Conservation (phyloP, 2,329 filamentous ascomycete species). For the Penicillium sp. region DNA sequence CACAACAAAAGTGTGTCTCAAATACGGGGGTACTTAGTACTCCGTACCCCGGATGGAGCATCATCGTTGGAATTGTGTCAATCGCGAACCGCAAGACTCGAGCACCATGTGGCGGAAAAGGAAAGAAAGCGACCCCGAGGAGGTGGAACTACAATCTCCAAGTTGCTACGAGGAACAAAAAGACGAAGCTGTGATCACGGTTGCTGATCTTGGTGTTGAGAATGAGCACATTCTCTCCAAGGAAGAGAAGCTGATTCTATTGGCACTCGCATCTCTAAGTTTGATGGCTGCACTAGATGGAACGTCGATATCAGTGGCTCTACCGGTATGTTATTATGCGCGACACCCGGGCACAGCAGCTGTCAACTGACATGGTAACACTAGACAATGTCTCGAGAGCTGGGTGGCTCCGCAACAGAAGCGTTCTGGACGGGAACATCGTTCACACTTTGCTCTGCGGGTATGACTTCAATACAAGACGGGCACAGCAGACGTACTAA, state of each 20-base stretch:
- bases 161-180: not conserved
- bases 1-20: not conserved
- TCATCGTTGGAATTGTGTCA: not conserved
- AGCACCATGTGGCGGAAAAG: not conserved
- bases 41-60: too few species aligned
- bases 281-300: slow-evolving; percentile 67
- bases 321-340: slow-evolving; percentile 43
- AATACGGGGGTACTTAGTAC: not conserved
- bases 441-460: slow-evolving; percentile 66
- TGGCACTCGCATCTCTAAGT: slow-evolving; percentile 50
- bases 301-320: slow-evolving; percentile 64
- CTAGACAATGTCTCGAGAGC: slow-evolving; percentile 53
- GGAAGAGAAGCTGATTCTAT: not conserved
- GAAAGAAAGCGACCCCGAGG: not conserved
- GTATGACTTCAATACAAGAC: not conserved
- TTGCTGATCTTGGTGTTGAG: too few species aligned
- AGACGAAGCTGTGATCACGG: not conserved
- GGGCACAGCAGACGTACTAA: not conserved
- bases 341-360: not conserved
- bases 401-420: slow-evolving; percentile 59
- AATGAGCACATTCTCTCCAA: not conserved
- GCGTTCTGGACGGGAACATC: slow-evolving; percentile 73
- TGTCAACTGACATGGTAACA: not conserved
- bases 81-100: not conserved
- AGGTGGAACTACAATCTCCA: not conserved